phyloP scores from a whole-genome alignment of 306 rosid species.

The Prinsepia uniflora region DNA sequence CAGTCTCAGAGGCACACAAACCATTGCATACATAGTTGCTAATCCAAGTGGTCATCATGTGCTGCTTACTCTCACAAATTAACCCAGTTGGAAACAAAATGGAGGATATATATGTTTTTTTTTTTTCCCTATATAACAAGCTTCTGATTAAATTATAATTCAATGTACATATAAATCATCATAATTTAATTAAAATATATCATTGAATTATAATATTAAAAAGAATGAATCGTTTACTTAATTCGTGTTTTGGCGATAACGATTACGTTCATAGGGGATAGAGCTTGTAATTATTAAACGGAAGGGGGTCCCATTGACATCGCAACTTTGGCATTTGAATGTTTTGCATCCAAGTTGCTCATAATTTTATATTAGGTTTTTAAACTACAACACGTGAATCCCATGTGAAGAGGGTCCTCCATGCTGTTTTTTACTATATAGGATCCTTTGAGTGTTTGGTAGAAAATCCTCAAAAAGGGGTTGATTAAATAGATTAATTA shows the following conservation, averaged over 20 bases:
- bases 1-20: constrained; percentile 10
- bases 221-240: too few relatives aligned
- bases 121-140: neutral
- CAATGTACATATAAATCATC: too few relatives aligned
- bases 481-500: constrained; percentile 9
- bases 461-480: constrained; percentile 26
- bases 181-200: too few relatives aligned
- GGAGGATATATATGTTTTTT: constrained; percentile 10
- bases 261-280: too few relatives aligned
- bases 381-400: constrained; percentile 59
- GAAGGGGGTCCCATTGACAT: constrained; percentile 26
- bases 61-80: constrained; percentile 40
- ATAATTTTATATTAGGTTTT: constrained; percentile 30
- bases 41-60: constrained; percentile 21
- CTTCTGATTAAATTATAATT: too few relatives aligned
- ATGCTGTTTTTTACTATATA: constrained; percentile 18
- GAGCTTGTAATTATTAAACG: constrained; percentile 21
- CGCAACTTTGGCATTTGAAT: constrained; percentile 41
- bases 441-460: constrained; percentile 34
- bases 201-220: too few relatives aligned
- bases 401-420: constrained; percentile 76
- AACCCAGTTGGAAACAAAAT: too few relatives aligned
- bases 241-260: too few relatives aligned
- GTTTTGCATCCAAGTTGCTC: constrained; percentile 39
- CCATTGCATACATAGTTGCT: neutral